Percentiles rank a stretch among this genome's conserved stretches.
phyloP scores from a whole-genome alignment of 1,139 yeast species.

The Blastobotrys petasosporus region DNA sequence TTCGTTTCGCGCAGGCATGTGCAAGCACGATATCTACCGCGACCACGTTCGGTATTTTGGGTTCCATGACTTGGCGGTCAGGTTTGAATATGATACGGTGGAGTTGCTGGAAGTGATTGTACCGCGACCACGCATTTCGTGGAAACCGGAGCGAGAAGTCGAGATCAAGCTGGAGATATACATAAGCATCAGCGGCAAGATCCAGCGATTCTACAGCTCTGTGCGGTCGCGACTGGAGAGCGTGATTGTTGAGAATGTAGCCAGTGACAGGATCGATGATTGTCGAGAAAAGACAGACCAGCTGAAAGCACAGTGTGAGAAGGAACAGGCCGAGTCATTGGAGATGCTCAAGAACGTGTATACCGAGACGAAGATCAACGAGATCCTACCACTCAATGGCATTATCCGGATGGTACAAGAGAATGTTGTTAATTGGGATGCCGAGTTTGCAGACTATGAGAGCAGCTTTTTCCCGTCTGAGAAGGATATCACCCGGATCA shows the following conservation, averaged over 20 bases:
- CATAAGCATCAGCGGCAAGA: conserved; percentile 47
- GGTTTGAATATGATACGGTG: conserved; percentile 69
- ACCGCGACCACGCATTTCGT: conserved; percentile 65
- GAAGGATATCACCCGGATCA: conserved; percentile 84
- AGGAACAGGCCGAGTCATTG: conserved; percentile 46
- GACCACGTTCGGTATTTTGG: conserved; percentile 84
- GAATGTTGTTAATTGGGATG: conserved; percentile 82
- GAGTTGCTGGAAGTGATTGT: conserved; percentile 73
- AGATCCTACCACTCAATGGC: conserved; percentile 63
- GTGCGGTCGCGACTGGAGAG: conserved; percentile 65
- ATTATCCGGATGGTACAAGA: conserved; percentile 71
- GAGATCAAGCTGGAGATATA: conserved; percentile 61
- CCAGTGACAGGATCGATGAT: conserved; percentile 63
- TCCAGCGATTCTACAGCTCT: conserved; percentile 62
- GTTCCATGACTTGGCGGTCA: conserved; percentile 67
- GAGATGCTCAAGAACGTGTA: conserved; percentile 49
- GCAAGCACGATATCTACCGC: conserved; percentile 73
- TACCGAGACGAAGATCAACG: conserved; percentile 52
- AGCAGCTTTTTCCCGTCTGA: conserved; percentile 79
- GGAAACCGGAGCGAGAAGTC: conserved; percentile 70
- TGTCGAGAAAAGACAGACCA: conserved; percentile 57
- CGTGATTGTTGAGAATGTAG: conserved; percentile 72
- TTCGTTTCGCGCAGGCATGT: conserved; percentile 46
- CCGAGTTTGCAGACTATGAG: conserved; percentile 79
- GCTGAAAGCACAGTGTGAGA: conserved; percentile 47